A percentile compares a stretch with the other conserved stretches of the same genome.
phyloP scores from a whole-genome alignment of 208 protist genomes.

The Leishmania aethiopica region DNA sequence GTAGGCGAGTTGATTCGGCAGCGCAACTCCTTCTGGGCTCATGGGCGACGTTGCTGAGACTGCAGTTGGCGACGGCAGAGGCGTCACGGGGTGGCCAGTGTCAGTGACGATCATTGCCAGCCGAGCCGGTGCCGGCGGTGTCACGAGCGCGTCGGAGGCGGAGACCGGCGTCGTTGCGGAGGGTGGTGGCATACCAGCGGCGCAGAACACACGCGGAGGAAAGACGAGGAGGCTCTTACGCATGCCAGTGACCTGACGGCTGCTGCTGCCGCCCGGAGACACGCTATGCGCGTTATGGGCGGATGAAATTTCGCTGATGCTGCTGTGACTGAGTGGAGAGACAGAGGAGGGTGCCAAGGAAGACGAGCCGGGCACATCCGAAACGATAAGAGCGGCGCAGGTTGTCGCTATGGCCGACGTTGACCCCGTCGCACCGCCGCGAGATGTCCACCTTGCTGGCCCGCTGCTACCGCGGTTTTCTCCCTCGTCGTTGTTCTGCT shows the following conservation, averaged over 20 bases:
- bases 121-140: background rate
- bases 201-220: slow-evolving; percentile 16
- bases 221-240: slow-evolving; percentile 6
- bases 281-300: background rate
- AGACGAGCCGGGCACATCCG: background rate
- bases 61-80: background rate
- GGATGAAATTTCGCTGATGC: background rate
- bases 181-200: background rate
- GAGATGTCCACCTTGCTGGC: background rate
- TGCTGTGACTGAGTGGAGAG: background rate
- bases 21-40: background rate
- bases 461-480: background rate
- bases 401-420: background rate
- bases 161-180: background rate
- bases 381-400: background rate
- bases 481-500: background rate
- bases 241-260: background rate
- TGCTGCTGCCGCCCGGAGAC: background rate
- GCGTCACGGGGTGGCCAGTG: background rate
- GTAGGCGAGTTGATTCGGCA: background rate
- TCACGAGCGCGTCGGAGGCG: background rate
- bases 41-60: background rate
- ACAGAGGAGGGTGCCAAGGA: background rate
- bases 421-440: background rate
- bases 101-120: background rate